A percentile compares a stretch with the other conserved stretches of the same genome.
phyloP scores from a whole-genome alignment of 2,329 filamentous ascomycete species.

The Malbranchea zuffiana region DNA sequence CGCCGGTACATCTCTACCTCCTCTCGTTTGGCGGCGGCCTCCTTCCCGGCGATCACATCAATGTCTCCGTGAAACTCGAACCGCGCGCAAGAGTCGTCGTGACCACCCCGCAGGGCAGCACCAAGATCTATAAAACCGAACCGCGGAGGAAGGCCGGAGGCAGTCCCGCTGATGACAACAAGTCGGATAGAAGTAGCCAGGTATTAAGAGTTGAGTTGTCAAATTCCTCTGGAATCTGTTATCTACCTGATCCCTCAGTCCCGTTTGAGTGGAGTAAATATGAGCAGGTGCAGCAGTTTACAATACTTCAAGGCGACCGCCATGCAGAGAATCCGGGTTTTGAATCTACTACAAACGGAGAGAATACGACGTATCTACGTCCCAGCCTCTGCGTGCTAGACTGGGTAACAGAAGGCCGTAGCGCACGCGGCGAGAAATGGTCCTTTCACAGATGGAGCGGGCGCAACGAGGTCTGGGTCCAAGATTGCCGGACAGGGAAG shows the following conservation, averaged over 20 bases:
- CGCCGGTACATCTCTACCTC: constrained; percentile 70
- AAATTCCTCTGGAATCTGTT: constrained; percentile 44
- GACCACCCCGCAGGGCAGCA: constrained; percentile 61
- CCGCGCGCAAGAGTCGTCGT: constrained; percentile 53
- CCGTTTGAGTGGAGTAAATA: constrained; percentile 79
- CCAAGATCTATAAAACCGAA: constrained; percentile 84
- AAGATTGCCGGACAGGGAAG: constrained; percentile 31
- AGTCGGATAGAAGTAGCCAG: constrained; percentile 37
- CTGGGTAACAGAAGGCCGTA: constrained; percentile 85
- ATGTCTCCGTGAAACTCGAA: constrained; percentile 58
- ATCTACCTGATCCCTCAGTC: constrained; percentile 83
- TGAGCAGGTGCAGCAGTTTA: constrained; percentile 72
- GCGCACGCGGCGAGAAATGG: constrained; percentile 81
- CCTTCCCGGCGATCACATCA: constrained; percentile 73
- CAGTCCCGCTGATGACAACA: constrained; percentile 15
- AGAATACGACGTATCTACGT: neutral
- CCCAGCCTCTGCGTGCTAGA: constrained; percentile 70
- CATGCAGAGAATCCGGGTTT: constrained; percentile 1
- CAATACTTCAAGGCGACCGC: constrained; percentile 32
- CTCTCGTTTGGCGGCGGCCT: constrained; percentile 91
- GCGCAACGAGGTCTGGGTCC: constrained; percentile 62
- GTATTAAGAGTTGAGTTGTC: constrained; percentile 40
- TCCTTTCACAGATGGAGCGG: constrained; percentile 67
- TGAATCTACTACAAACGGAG: neutral
- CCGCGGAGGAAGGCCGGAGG: constrained; percentile 27